Base-by-base conservation (phyloP, 192 early-diverging fungal genomes). In the Pilobolus umbonatus region DNA sequence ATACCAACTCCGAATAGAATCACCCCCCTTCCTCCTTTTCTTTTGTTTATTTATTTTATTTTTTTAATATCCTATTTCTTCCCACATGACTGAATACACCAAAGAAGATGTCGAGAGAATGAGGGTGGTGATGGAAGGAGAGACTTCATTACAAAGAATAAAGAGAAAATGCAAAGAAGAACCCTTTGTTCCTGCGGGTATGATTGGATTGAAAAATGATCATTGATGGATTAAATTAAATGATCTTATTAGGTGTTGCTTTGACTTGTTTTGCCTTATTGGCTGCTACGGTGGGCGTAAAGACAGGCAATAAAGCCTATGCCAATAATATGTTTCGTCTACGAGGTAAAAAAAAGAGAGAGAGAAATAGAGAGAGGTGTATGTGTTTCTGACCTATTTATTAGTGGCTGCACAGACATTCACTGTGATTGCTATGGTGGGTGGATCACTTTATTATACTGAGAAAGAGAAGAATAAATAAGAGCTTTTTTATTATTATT, bases 241-340 rank as follows among this genome's bases (percentile, higher is more conserved):
- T 48, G 29, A 4, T 5, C 17, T 39, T 3, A 12, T 28, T 46
- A 73, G 71, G 71, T 55, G 65, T 73, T 22, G 71, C 57, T 9
- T 57, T 73, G 15, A 73, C 71, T 19, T 67, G 65, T 24, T 73
- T 73, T 64, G 71, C 71, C 17, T 53, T 73, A 15, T 28, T 67
- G 19, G 71, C 71, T 25, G 65, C 71, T 22, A 67, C 71, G 10
- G 57, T 68, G 35, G 71, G 71, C 28, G 61, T 73, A 7, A 62
- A 55, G 26, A 60, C 53, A 0, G 71, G 71, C 5, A 62, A 67
- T 25, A 50, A 52, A 22, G 52, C 57, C 0, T 73, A 73, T 59
- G 65, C 71, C 1, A 73, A 73, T 44, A 62, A 55, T 39, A 73
- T 73, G 71, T 64, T 73, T 25, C 56, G 65, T 9, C 35, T 73